These are phyloP conservation scores for Asterella californica DNA, from an alignment of 225 moss, liverwort and hornwort genomes.

Conservation along the genomic window DNA sequence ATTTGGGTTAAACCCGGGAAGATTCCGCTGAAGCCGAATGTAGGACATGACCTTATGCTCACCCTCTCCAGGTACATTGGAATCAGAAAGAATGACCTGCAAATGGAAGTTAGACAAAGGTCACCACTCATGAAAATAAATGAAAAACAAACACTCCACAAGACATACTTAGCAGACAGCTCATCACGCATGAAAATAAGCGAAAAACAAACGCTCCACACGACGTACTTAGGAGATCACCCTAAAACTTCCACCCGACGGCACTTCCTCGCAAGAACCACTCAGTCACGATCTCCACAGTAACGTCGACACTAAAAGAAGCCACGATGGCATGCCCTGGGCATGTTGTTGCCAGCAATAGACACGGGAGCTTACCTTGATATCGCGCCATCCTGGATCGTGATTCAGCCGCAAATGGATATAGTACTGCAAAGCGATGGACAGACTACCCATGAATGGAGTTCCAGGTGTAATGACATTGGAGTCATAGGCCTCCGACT, in stretches of 20 bases:
- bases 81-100: constrained; percentile 95
- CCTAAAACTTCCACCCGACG: not conserved
- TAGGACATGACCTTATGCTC: constrained; percentile 99
- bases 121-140: not conserved
- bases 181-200: not conserved
- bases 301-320: not conserved
- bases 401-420: constrained; percentile 85
- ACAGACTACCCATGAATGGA: constrained; percentile 92
- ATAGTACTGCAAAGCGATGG: constrained; percentile 90
- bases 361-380: constrained; percentile 52
- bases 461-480: constrained; percentile 99
- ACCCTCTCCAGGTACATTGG: constrained; percentile 97
- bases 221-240: too few species aligned
- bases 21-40: constrained; percentile 91
- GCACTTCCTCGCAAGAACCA: not conserved
- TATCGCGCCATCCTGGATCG: constrained; percentile 94
- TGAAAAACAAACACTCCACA: not conserved
- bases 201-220: not conserved
- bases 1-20: constrained; percentile 83
- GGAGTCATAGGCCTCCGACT: constrained; percentile 80
- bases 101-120: not conserved
- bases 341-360: not conserved
- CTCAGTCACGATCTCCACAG: not conserved
- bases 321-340: not conserved
- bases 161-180: too few species aligned